phyloP scores from a whole-genome alignment of 2,329 filamentous ascomycete species.

The Rosellinia necatrix region DNA sequence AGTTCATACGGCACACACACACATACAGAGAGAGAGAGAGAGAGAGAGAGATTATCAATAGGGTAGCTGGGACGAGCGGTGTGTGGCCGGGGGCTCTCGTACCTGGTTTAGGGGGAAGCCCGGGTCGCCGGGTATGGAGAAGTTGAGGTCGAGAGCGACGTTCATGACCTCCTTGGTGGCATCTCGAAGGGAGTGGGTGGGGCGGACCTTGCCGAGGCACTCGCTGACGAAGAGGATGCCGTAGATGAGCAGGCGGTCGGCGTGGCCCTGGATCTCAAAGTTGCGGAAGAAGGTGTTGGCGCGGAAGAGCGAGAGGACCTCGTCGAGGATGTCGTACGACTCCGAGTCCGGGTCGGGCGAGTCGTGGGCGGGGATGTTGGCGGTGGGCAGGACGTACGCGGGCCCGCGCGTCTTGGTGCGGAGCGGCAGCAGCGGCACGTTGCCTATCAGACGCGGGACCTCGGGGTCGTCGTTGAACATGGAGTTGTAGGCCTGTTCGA shows the following conservation, averaged over 20 bases:
- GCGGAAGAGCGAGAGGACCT: slow-evolving; percentile 89
- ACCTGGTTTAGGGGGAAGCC: slow-evolving; percentile 91
- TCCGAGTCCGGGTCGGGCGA: slow-evolving; percentile 83
- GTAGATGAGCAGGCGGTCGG: slow-evolving; percentile 93
- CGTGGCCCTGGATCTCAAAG: slow-evolving; percentile 97
- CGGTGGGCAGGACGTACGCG: slow-evolving; percentile 78
- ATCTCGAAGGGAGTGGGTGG: slow-evolving; percentile 64
- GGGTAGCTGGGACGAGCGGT: no score
- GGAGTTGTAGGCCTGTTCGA: slow-evolving; percentile 86
- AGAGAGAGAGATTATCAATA: no score
- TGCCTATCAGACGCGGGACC: slow-evolving; percentile 68
- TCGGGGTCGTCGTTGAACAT: slow-evolving; percentile 88
- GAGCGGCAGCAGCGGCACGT: slow-evolving; percentile 92
- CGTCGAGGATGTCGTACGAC: slow-evolving; percentile 95
- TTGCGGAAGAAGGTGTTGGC: slow-evolving; percentile 99
- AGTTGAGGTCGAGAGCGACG: slow-evolving; percentile 87
- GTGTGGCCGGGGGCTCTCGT: no score
- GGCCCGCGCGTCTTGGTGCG: slow-evolving; percentile 96
- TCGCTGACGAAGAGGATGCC: slow-evolving; percentile 95
- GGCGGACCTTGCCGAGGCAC: slow-evolving; percentile 85
- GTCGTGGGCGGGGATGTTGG: slow-evolving; percentile 62
- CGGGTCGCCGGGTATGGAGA: slow-evolving; percentile 91
- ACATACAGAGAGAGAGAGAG: not conserved
- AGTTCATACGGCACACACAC: not conserved
- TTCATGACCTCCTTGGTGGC: slow-evolving; percentile 81